Percentiles rank a stretch among this genome's conserved stretches.
Evolutionary conservation across 345 rosid genomes (phyloP).

Genomic region (Carallia brachiata): DNA sequence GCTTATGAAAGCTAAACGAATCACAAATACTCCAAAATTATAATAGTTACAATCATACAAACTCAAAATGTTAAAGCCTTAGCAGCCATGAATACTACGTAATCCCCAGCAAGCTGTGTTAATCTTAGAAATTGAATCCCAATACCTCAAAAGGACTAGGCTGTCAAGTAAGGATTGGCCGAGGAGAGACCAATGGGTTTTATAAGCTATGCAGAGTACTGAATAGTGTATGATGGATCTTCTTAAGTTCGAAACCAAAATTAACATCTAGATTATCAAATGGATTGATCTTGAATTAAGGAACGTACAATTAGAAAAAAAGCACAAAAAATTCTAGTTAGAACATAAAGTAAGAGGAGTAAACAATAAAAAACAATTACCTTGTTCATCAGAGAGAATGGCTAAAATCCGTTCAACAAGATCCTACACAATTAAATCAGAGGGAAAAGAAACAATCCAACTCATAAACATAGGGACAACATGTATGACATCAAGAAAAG

Average conservation of each 20-base stretch:
- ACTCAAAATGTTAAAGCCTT: no score
- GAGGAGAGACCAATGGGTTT: not conserved
- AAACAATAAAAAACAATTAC: constrained; percentile 30
- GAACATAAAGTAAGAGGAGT: no score
- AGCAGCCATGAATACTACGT: no score
- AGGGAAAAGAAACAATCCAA: not conserved
- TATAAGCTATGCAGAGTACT: not conserved
- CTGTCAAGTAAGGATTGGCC: no score
- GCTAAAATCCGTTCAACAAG: constrained; percentile 78
- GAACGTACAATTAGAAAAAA: no score
- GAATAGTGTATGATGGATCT: not conserved
- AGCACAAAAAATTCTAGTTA: no score
- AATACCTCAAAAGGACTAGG: not conserved
- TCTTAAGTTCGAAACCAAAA: not conserved
- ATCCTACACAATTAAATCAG: constrained; percentile 48
- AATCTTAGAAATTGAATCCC: not conserved
- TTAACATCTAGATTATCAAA: no score
- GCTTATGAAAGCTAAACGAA: not conserved
- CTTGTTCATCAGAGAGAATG: constrained; percentile 70
- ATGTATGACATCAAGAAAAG: not conserved
- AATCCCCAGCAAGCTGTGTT: no score
- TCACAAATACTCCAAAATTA: no score
- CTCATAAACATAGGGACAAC: no score
- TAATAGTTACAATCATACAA: no score
- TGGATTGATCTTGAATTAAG: no score